Evolutionary conservation across 75 land plant species (phyloP).

Genomic region (Larix kaempferi): DNA sequence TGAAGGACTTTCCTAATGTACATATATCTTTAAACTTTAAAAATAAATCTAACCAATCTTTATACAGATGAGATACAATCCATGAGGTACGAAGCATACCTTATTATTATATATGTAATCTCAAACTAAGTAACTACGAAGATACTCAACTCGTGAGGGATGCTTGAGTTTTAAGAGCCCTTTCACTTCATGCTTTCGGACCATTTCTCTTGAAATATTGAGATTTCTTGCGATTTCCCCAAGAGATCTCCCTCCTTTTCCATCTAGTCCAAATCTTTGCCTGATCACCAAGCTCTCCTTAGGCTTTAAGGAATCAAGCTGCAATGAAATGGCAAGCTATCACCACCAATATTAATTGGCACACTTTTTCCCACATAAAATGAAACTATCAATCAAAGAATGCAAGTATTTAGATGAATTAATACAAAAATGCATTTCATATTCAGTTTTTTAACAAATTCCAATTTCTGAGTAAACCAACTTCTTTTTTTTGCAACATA

Average conservation of each 20-base stretch:
- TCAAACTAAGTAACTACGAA: too few species aligned
- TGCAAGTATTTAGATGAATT: not conserved
- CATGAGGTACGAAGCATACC: too few species aligned
- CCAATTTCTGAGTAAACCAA: too few species aligned
- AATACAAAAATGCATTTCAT: not conserved
- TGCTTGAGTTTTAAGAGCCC: slow-evolving; percentile 88
- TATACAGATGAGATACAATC: too few species aligned
- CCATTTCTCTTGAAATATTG: slow-evolving; percentile 91
- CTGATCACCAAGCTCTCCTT: slow-evolving; percentile 93
- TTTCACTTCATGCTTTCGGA: slow-evolving; percentile 76
- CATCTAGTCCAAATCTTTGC: slow-evolving; percentile 93
- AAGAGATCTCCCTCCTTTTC: slow-evolving; percentile 78
- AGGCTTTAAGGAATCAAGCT: slow-evolving; percentile 95
- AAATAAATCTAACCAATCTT: too few species aligned
- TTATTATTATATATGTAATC: too few species aligned
- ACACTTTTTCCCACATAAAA: not conserved
- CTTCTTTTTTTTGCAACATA: too few species aligned
- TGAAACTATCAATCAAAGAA: not conserved
- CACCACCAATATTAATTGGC: not conserved
- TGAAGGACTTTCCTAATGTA: too few species aligned
- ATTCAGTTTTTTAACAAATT: too few species aligned
- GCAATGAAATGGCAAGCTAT: slow-evolving; percentile 4
- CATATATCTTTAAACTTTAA: too few species aligned
- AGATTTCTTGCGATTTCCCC: slow-evolving; percentile 91
- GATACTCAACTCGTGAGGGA: slow-evolving; percentile 65